Conservation (phyloP, 495 filamentous ascomycete species). For the Hypoxylon cercidicola region DNA sequence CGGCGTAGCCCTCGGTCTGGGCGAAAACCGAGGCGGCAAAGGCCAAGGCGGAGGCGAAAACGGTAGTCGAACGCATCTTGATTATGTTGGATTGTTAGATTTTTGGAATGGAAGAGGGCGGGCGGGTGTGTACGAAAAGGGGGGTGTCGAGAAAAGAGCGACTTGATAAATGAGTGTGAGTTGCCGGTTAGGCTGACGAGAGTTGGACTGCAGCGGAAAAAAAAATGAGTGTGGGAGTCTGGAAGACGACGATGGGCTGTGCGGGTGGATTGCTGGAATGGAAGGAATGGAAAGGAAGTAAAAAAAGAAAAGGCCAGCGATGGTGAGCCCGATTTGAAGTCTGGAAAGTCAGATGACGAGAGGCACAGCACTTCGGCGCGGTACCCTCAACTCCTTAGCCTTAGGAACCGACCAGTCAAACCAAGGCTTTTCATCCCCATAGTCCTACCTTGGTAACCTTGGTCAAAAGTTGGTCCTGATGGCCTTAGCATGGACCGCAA, state of each 20-base stretch:
- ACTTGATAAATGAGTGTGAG: conserved; percentile 37
- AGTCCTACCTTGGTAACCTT: conserved; percentile 8
- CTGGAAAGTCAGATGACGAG: conserved; percentile 1
- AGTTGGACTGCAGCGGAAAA: too few relatives aligned
- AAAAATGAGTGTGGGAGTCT: conserved; percentile 45
- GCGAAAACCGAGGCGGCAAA: conserved; percentile 54
- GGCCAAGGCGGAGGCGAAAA: conserved; percentile 55
- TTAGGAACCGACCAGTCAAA: conserved; percentile 23
- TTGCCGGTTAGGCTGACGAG: conserved; percentile 30
- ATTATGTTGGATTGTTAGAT: conserved; percentile 3
- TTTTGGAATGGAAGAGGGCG: conserved; percentile 22
- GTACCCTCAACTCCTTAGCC: conserved; percentile 8
- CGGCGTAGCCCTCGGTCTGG: conserved; percentile 55
- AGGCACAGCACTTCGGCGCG: conserved; percentile 27
- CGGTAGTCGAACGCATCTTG: conserved; percentile 56
- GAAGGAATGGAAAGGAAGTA: conserved; percentile 18
- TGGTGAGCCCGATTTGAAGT: conserved; percentile 16
- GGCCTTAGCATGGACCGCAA: not conserved
- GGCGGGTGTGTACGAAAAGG: not conserved
- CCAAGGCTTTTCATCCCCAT: conserved; percentile 28
- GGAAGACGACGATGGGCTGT: conserved; percentile 25
- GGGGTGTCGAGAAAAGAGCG: conserved; percentile 23
- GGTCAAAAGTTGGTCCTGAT: conserved; percentile 8
- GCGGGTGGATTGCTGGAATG: conserved; percentile 23
- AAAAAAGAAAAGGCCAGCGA: conserved; percentile 26